A percentile compares a stretch with the other conserved stretches of the same genome.
These are phyloP conservation scores for Coprinellus aureogranulatus DNA, from an alignment of 768 basidiomycete genomes.

Conservation along the genomic window DNA sequence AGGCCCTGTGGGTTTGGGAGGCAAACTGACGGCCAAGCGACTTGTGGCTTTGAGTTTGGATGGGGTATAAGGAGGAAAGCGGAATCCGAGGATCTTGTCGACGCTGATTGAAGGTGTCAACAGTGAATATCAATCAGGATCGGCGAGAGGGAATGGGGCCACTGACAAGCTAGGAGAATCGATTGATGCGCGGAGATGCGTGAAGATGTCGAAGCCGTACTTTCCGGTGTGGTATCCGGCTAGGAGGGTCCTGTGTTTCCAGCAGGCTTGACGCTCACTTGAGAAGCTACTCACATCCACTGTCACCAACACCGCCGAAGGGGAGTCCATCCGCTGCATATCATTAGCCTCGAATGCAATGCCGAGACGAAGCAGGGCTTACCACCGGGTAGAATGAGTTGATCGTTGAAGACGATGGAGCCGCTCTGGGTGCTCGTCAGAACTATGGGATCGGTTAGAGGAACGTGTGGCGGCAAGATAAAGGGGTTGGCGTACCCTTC, in stretches of 20 bases:
- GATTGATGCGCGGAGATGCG: constrained; percentile 62
- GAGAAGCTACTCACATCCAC: constrained; percentile 58
- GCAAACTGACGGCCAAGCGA: constrained; percentile 33
- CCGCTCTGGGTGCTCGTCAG: constrained; percentile 72
- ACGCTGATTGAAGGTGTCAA: too few relatives aligned
- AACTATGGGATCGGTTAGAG: constrained; percentile 38
- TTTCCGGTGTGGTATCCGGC: constrained; percentile 74
- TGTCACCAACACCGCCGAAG: constrained; percentile 71
- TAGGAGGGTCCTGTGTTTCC: constrained; percentile 25
- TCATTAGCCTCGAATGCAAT: background rate
- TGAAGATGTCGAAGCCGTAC: constrained; percentile 74
- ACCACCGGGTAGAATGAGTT: constrained; percentile 60
- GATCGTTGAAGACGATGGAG: constrained; percentile 67
- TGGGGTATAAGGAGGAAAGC: constrained; percentile 60
- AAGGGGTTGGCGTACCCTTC: constrained; percentile 43
- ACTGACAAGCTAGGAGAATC: constrained; percentile 60
- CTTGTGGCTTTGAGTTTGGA: constrained; percentile 31
- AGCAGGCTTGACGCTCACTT: background rate
- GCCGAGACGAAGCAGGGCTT: constrained; percentile 16
- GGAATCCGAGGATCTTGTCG: constrained; percentile 46
- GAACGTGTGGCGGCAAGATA: background rate
- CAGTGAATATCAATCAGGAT: too few relatives aligned
- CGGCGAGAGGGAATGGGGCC: background rate
- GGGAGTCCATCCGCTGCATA: constrained; percentile 57
- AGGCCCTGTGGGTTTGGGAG: constrained; percentile 43